Evolutionary conservation across 805 yeast genomes (phyloP), one percentile per base, ranked within the genome.

Genomic region (Huiozyma naganishii): DNA sequence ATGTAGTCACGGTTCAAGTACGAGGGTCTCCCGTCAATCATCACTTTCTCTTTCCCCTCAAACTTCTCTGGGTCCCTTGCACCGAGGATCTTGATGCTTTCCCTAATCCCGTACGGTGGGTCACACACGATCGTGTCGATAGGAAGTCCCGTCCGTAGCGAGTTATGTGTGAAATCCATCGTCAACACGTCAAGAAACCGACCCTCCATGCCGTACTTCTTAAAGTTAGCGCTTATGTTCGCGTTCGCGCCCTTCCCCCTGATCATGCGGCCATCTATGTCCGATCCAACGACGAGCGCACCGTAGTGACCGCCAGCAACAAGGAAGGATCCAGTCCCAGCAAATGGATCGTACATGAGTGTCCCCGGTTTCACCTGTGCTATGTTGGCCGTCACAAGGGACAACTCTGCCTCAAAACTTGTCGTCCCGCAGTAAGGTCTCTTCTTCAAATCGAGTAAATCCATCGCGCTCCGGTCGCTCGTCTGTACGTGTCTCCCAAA

Each of bases 41-140:
- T 70, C 3, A 82, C 68, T 37, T 74, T 65, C 56, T 86, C 95
- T 52, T 85, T 76, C 0, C 90, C 95, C 7, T 66, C 74, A 37
- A 82, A 82, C 54, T 74, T 77, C 43, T 72, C 79, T 2, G 80
- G 80, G 41, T 80, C 74, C 49, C 74, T 78, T 5, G 94, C 83
- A 5, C 98, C 98, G 44, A 95, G 77, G 0, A 88, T 95, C 59
- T 87, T 88, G 43, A 92, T 74, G 4, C 97, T 95, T 62, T 92
- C 98, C 52, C 98, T 72, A 2, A 92, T 94, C 9, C 98, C 98
- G 61, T 92, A 92, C 0, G 98, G 98, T 2, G 98, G 98, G 64
- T 92, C 98, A 58, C 97, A 88, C 1, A 90, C 76, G 5, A 92
- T 90, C 1, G 84, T 72, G 58, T 92, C 96, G 10, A 92, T 71